These are phyloP conservation scores for Curvularia spicifera DNA, from an alignment of 2,329 filamentous ascomycete species.

Conservation along the genomic window DNA sequence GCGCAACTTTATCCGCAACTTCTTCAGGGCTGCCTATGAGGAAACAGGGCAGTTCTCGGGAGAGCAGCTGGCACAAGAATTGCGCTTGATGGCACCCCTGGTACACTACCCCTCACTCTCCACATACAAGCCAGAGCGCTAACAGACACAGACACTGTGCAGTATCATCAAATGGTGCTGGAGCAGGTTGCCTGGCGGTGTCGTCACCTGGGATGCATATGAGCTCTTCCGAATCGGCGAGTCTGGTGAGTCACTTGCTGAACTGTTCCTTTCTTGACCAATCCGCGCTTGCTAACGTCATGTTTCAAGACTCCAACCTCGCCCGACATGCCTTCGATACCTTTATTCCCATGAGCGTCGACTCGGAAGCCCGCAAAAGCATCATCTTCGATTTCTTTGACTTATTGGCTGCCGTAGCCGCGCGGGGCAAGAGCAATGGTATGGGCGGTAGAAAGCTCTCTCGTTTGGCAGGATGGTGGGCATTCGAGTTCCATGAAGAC, in stretches of 20 bases:
- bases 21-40: constrained; percentile 75
- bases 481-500: constrained; percentile 87
- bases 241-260: constrained; percentile 66
- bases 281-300: constrained; percentile 25
- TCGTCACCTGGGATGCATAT: constrained; percentile 97
- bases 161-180: constrained; percentile 99
- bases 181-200: constrained; percentile 86
- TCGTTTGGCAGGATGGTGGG: constrained; percentile 97
- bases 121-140: constrained; percentile 15
- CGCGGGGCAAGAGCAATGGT: constrained; percentile 91
- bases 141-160: constrained; percentile 73
- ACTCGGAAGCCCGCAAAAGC: constrained; percentile 80
- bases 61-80: constrained; percentile 77
- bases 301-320: constrained; percentile 77
- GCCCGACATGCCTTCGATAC: constrained; percentile 93
- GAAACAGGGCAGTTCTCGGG: constrained; percentile 66
- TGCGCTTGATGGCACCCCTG: constrained; percentile 92
- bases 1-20: constrained; percentile 90
- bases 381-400: constrained; percentile 99
- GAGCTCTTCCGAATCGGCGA: constrained; percentile 95
- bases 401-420: constrained; percentile 85
- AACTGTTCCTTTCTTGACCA: constrained; percentile 1
- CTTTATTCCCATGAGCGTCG: constrained; percentile 92
- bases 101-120: constrained; percentile 58
- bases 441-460: constrained; percentile 93